Evolutionary conservation across 495 filamentous ascomycete species (phyloP).

Genomic region (Tuber magnatum): DNA sequence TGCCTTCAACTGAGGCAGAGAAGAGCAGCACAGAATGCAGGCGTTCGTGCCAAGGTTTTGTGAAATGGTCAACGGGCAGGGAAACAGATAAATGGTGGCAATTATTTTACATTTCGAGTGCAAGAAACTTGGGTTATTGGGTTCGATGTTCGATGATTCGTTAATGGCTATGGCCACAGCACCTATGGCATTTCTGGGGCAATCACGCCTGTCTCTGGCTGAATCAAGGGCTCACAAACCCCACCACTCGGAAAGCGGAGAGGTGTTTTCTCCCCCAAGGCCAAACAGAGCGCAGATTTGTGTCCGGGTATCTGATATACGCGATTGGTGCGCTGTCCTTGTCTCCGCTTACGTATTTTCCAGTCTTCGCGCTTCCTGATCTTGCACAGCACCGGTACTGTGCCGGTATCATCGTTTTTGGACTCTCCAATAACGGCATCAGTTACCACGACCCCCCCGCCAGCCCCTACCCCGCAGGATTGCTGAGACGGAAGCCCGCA

Average conservation of each 20-base stretch:
- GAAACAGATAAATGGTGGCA: neutral
- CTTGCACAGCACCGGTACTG: neutral
- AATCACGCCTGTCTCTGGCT: neutral
- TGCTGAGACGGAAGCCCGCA: neutral
- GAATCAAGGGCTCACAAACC: neutral
- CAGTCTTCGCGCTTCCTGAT: neutral
- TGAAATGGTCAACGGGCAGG: neutral
- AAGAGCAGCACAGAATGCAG: neutral
- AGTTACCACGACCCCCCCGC: neutral
- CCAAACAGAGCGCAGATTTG: neutral
- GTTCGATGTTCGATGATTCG: neutral
- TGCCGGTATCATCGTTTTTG: neutral
- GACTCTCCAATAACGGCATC: neutral
- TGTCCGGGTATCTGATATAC: neutral
- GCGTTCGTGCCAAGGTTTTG: neutral
- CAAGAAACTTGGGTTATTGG: neutral
- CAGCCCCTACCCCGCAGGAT: neutral
- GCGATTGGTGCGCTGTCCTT: neutral
- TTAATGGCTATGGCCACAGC: neutral
- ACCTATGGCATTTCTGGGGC: neutral
- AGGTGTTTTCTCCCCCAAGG: neutral
- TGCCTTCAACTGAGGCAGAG: neutral
- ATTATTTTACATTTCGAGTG: neutral
- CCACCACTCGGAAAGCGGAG: neutral
- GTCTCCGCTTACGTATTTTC: conserved; percentile 1